phyloP scores from a whole-genome alignment of 164 flowering plant genomes.

The Sextonia rubra region DNA sequence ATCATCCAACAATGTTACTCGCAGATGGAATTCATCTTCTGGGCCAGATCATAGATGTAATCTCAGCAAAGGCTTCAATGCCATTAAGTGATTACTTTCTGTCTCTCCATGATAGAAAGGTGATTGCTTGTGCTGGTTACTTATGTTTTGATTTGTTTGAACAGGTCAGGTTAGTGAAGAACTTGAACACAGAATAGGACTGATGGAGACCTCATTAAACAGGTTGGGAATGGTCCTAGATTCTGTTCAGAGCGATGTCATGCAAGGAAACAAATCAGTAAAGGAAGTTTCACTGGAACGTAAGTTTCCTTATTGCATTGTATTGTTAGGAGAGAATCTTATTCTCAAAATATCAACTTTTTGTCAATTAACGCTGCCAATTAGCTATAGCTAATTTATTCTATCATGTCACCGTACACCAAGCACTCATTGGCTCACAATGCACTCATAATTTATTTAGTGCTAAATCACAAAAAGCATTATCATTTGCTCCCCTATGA shows the following conservation, averaged over 20 bases:
- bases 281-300: slow-evolving; percentile 69
- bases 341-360: not conserved
- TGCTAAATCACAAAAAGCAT: not conserved
- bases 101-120: not conserved
- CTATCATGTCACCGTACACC: not conserved
- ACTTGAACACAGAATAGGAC: slow-evolving; percentile 66
- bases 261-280: slow-evolving; percentile 80
- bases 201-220: slow-evolving; percentile 68
- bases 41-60: slow-evolving; percentile 57
- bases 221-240: slow-evolving; percentile 74
- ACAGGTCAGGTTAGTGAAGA: slow-evolving; percentile 80
- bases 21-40: slow-evolving; percentile 62
- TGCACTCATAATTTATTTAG: not conserved
- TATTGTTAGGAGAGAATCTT: not conserved
- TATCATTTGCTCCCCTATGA: too few relatives aligned
- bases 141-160: slow-evolving; percentile 18
- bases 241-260: slow-evolving; percentile 81
- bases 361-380: not conserved
- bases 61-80: not conserved
- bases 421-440: not conserved
- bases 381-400: not conserved
- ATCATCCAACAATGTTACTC: slow-evolving; percentile 52
- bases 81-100: not conserved
- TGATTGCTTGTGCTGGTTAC: not conserved
- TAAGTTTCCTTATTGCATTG: slow-evolving; percentile 30